Conservation (phyloP, 1,284 basidiomycete species). For the Sanguinoderma infundibulare region DNA sequence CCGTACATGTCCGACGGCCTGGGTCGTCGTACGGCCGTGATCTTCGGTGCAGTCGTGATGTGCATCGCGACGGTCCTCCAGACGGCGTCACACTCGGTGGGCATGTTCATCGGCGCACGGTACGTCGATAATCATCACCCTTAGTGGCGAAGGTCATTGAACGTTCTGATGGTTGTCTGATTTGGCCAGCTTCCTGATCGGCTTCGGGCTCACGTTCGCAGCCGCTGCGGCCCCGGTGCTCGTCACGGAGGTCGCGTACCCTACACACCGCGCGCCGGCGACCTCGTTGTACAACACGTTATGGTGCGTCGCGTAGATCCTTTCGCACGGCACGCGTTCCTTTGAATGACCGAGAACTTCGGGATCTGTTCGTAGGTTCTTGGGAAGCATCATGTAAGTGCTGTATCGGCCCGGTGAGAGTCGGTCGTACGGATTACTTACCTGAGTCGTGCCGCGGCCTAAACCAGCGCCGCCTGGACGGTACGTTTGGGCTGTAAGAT, state of each 20-base stretch:
- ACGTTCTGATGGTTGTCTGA: neutral
- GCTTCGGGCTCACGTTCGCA: slow-evolving; percentile 59
- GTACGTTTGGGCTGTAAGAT: slow-evolving; percentile 25
- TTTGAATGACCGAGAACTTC: neutral
- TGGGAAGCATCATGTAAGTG: slow-evolving; percentile 49
- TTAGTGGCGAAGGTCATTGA: neutral
- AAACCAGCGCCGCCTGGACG: slow-evolving; percentile 54
- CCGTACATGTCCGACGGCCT: slow-evolving; percentile 71
- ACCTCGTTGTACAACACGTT: slow-evolving; percentile 61
- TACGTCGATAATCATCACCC: slow-evolving; percentile 30
- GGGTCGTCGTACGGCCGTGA: slow-evolving; percentile 65
- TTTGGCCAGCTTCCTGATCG: slow-evolving; percentile 48
- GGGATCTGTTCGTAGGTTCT: slow-evolving; percentile 30
- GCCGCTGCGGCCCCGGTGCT: slow-evolving; percentile 55
- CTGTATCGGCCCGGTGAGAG: neutral
- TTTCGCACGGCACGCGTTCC: slow-evolving; percentile 2
- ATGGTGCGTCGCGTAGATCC: slow-evolving; percentile 44
- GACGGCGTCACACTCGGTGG: slow-evolving; percentile 72
- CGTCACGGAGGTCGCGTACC: slow-evolving; percentile 60
- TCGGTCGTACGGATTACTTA: neutral
- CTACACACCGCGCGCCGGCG: slow-evolving; percentile 53
- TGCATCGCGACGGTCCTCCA: slow-evolving; percentile 69
- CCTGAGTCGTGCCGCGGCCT: neutral
- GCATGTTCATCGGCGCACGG: slow-evolving; percentile 84
- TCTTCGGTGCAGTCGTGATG: slow-evolving; percentile 67